Evolutionary conservation across 768 basidiomycete genomes (phyloP).

Genomic region (Dioszegia hungarica): DNA sequence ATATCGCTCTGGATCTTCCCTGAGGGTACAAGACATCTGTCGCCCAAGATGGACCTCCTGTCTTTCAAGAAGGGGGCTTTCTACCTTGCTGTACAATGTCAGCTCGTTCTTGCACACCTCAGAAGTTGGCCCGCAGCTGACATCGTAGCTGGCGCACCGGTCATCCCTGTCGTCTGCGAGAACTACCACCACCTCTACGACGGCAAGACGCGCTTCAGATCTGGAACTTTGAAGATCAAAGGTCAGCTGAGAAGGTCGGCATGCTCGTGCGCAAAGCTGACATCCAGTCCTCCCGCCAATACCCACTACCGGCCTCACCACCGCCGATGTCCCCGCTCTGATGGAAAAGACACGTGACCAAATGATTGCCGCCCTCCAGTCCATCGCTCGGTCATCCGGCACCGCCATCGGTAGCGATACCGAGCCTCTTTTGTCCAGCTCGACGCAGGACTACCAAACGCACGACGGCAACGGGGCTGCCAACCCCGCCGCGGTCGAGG

Average conservation of each 20-base stretch:
- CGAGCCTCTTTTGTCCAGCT: constrained; percentile 11
- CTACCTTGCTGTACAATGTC: constrained; percentile 76
- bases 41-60: constrained; percentile 62
- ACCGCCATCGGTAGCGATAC: constrained; percentile 11
- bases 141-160: constrained; percentile 64
- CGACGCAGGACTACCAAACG: constrained; percentile 3
- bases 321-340: constrained; percentile 66
- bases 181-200: constrained; percentile 87
- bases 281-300: constrained; percentile 78
- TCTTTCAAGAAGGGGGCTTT: constrained; percentile 98
- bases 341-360: constrained; percentile 63
- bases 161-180: constrained; percentile 84
- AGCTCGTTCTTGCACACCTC: constrained; percentile 5
- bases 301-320: constrained; percentile 64
- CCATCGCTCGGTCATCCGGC: constrained; percentile 59
- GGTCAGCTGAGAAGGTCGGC: constrained; percentile 54
- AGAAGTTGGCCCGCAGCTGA: neutral
- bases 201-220: constrained; percentile 62
- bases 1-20: constrained; percentile 90
- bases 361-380: constrained; percentile 72
- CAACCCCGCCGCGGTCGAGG: constrained; percentile 3
- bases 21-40: constrained; percentile 81
- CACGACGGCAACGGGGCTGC: constrained; percentile 9
- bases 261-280: neutral
- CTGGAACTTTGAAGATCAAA: constrained; percentile 72